A percentile compares a stretch with the other conserved stretches of the same genome.
phyloP scores from a whole-genome alignment of 306 rosid species.

The Hippophae gyantsensis region DNA sequence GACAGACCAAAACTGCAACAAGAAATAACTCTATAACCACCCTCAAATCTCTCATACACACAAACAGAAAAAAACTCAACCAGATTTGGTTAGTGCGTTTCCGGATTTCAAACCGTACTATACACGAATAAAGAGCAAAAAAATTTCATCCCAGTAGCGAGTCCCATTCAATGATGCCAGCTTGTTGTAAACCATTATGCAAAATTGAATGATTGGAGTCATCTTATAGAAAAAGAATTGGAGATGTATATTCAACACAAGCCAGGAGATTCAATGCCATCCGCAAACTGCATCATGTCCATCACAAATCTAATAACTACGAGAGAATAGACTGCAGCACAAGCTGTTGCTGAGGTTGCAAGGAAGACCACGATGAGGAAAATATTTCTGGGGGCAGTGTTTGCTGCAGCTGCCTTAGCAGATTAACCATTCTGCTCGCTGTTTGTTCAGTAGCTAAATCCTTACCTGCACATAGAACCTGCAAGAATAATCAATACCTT shows the following conservation, averaged over 20 bases:
- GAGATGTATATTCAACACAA: slow-evolving; percentile 37
- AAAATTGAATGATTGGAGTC: slow-evolving; percentile 56
- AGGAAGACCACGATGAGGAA: slow-evolving; percentile 87
- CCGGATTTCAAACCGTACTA: slow-evolving; percentile 39
- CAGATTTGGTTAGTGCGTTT: slow-evolving; percentile 26
- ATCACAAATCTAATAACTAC: slow-evolving; percentile 25
- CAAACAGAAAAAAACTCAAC: slow-evolving; percentile 24
- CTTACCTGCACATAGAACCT: slow-evolving; percentile 94
- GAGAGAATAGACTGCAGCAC: slow-evolving; percentile 85
- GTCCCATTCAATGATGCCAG: slow-evolving; percentile 47
- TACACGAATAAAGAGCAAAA: slow-evolving; percentile 56
- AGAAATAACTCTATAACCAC: slow-evolving; percentile 36
- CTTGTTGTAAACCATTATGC: slow-evolving; percentile 41
- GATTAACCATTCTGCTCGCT: slow-evolving; percentile 62
- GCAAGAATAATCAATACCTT: slow-evolving; percentile 7
- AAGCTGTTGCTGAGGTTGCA: slow-evolving; percentile 94
- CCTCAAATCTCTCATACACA: slow-evolving; percentile 39
- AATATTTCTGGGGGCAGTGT: slow-evolving; percentile 76
- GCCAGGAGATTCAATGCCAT: slow-evolving; percentile 19
- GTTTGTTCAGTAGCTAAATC: slow-evolving; percentile 94
- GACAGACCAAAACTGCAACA: slow-evolving; percentile 28
- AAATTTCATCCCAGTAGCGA: slow-evolving; percentile 25
- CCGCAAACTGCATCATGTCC: slow-evolving; percentile 25
- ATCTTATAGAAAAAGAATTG: slow-evolving; percentile 59
- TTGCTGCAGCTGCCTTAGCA: slow-evolving; percentile 89